Evolutionary conservation across 306 rosid genomes (phyloP), one percentile per base, ranked within the genome.

Genomic region (Ceratonia siliqua): DNA sequence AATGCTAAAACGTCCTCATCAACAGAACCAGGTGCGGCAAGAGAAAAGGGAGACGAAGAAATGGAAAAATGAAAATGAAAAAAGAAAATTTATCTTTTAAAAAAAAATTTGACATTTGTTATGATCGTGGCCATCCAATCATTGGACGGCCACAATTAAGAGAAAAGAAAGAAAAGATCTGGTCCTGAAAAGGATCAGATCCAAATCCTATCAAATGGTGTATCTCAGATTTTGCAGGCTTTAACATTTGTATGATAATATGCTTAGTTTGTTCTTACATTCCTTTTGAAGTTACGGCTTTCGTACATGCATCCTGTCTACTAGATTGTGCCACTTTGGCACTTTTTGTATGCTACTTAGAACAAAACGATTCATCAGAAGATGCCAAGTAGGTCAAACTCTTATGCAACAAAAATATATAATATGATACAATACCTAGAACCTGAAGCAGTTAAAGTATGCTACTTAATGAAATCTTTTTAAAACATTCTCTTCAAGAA

Each of bases 401-500:
- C 58, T 20, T 59, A 12, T 64, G 76, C 59, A 67, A 80, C 5
- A 48, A 58, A 57, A 79, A 46, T 49, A 68, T 30, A 3, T 10
- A 20, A 25, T 20, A 59, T 35, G 67, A 12, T 13, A 32, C 32
- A 69, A 12, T 68, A 70, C 38, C n/a, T 24, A 78, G 49, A 62
- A 65, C 45, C 10, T 21, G 8, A 33, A 48, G 25, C 42, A 64
- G 46, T 48, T 2, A 54, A 38, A 30, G 48, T 28, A 73, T 42
- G 49, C 21, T 43, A 62, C 28, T 33, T 43, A 36, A 70, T 12
- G 20, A 74, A 75, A 65, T 42, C 36, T 68, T 54, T 56, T 33
- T 58, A 59, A 56, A 64, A 75, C 72, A 49, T 25, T 66, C 56
- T 46, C 76, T 50, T 68, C 66, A 39, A 57, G 43, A 74, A 70